A percentile compares a stretch with the other conserved stretches of the same genome.
phyloP scores from a whole-genome alignment of 345 rosid species.

The Boechera stricta region DNA sequence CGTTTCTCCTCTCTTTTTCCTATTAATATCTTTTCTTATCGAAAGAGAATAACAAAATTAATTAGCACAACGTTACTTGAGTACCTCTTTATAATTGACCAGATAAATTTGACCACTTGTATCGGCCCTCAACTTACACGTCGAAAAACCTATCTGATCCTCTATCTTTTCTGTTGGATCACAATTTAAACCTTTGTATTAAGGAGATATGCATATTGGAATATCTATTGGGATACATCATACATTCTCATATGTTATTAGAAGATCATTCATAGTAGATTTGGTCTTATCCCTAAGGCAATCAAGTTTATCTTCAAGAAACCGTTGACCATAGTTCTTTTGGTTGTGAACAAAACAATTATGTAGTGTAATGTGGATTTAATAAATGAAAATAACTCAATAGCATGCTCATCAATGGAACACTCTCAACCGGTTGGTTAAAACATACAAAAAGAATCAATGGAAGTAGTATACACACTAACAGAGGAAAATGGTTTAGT shows the following conservation, averaged over 20 bases:
- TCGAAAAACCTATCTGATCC: not conserved
- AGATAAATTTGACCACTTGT: not conserved
- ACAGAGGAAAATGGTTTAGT: slow-evolving; percentile 20
- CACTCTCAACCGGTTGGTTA: too few species aligned
- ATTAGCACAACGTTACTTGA: slow-evolving; percentile 5
- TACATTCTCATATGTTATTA: not conserved
- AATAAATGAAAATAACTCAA: not conserved
- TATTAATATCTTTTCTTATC: not conserved
- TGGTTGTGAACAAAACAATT: not conserved
- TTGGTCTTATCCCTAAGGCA: not conserved
- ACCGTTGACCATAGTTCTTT: too few species aligned
- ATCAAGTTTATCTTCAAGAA: not conserved
- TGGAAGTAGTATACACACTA: too few species aligned
- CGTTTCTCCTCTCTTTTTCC: slow-evolving; percentile 36
- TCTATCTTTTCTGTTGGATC: not conserved
- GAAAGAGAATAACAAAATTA: not conserved
- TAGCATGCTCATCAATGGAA: not conserved
- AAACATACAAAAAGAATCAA: too few species aligned
- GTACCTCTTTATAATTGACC: slow-evolving; percentile 1
- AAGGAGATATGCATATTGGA: not conserved
- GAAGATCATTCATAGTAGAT: not conserved
- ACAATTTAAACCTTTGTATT: too few species aligned
- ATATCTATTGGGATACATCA: not conserved
- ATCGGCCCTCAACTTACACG: not conserved
- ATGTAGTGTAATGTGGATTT: not conserved